A percentile compares a stretch with the other conserved stretches of the same genome.
Conservation (phyloP, 495 filamentous ascomycete genomes). For the Parmelia sp. region DNA sequence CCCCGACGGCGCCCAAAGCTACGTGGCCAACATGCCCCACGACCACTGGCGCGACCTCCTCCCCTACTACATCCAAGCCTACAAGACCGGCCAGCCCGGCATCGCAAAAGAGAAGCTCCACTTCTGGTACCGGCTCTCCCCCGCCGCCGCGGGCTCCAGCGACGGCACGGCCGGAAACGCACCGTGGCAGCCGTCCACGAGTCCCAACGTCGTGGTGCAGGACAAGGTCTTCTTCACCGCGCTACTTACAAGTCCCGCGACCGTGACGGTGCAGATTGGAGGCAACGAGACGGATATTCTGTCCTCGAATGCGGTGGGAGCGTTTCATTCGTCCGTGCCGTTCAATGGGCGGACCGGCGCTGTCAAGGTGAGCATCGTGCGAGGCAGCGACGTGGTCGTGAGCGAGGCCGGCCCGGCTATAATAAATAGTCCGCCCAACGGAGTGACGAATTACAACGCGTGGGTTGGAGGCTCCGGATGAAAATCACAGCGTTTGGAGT, state of each 20-base stretch:
- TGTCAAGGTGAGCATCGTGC: conserved; percentile 45
- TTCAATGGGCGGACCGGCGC: conserved; percentile 46
- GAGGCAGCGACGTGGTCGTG: conserved; percentile 32
- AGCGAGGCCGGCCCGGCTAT: conserved; percentile 44
- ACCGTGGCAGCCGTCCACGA: conserved; percentile 25
- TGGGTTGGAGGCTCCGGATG: conserved; percentile 34
- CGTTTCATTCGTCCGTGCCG: conserved; percentile 47
- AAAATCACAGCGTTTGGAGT: background rate
- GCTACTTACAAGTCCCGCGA: conserved; percentile 28
- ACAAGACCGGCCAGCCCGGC: conserved; percentile 42
- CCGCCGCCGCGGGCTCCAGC: conserved; percentile 29
- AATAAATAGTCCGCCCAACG: conserved; percentile 38
- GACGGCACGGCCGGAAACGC: conserved; percentile 38
- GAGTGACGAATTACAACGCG: conserved; percentile 49
- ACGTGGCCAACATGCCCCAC: conserved; percentile 46
- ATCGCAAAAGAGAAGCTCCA: conserved; percentile 46
- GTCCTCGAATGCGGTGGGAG: conserved; percentile 36
- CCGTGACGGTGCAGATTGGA: conserved; percentile 49
- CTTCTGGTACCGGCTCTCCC: conserved; percentile 55
- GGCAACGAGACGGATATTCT: conserved; percentile 36
- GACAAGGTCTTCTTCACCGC: conserved; percentile 32
- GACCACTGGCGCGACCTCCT: conserved; percentile 49
- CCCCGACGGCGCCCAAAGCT: conserved; percentile 46
- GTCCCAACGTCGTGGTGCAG: conserved; percentile 22
- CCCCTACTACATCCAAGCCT: conserved; percentile 57